These are phyloP conservation scores for Thalassiosira hispida DNA, from an alignment of 352 stramenopile species.

Conservation along the genomic window DNA sequence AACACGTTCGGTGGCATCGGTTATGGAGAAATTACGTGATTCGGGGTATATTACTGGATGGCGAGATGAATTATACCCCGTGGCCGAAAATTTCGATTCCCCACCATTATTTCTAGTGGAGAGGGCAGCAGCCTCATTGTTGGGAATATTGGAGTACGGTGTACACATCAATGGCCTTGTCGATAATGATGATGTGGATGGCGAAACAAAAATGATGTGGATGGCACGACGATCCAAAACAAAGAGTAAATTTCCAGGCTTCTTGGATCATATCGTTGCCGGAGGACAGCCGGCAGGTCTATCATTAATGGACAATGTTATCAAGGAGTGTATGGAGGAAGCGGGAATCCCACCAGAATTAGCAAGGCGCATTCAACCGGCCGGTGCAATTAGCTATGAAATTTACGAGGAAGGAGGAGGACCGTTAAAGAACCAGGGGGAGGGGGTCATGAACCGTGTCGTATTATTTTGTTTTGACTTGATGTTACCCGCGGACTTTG, in stretches of 20 bases:
- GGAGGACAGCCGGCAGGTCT: conserved; percentile 81
- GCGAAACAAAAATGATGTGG: conserved; percentile 74
- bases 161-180: conserved; percentile 84
- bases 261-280: conserved; percentile 87
- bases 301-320: conserved; percentile 82
- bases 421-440: conserved; percentile 27
- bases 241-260: conserved; percentile 84
- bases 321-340: conserved; percentile 87
- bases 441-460: conserved; percentile 67
- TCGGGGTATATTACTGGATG: conserved; percentile 71
- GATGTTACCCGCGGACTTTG: conserved; percentile 77
- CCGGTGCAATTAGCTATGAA: conserved; percentile 78
- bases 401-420: conserved; percentile 28
- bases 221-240: conserved; percentile 74
- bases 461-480: conserved; percentile 86
- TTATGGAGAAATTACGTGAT: conserved; percentile 66
- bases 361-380: conserved; percentile 45
- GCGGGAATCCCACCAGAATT: conserved; percentile 80
- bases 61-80: conserved; percentile 80
- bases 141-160: conserved; percentile 82
- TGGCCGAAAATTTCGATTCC: conserved; percentile 68
- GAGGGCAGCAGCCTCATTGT: conserved; percentile 69
- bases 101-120: conserved; percentile 81
- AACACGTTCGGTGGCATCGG: conserved; percentile 57
- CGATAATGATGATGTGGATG: conserved; percentile 9